Percentiles rank a stretch among this genome's conserved stretches.
phyloP scores from a whole-genome alignment of 78 protist genomes.

The Creolimax fragrantissima region DNA sequence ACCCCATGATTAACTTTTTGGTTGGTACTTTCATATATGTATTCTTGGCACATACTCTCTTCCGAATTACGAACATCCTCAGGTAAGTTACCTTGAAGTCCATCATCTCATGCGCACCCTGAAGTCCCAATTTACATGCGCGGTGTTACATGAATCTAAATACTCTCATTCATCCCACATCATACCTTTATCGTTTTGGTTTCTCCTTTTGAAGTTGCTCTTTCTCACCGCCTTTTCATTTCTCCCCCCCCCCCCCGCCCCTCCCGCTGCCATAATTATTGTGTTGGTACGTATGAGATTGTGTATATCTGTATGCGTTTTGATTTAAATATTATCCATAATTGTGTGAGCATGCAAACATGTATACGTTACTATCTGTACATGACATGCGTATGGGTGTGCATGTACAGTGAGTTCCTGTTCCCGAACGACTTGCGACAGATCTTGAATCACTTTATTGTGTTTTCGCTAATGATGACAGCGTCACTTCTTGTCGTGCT shows the following conservation, averaged over 20 bases:
- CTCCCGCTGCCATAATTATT: not conserved
- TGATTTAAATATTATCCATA: not conserved
- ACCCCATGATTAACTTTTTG: conserved; percentile 25
- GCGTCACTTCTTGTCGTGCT: no score
- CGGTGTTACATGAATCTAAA: not conserved
- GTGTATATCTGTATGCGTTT: no score
- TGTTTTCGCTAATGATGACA: no score
- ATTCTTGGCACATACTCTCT: not conserved
- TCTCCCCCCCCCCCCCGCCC: not conserved
- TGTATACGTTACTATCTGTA: no score
- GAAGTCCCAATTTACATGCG: not conserved
- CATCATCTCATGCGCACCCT: not conserved
- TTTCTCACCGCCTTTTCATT: not conserved
- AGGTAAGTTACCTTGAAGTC: not conserved
- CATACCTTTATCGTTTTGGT: not conserved
- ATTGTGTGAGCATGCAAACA: no score
- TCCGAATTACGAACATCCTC: conserved; percentile 2
- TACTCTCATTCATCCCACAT: not conserved
- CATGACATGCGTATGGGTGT: no score
- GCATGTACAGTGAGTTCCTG: not conserved
- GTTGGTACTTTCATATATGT: not conserved
- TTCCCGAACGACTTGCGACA: not conserved
- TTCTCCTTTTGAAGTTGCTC: not conserved
- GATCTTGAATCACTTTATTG: not conserved
- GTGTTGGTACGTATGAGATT: no score